These are phyloP conservation scores for Solanum piurae DNA, from an alignment of 257 asterid genomes.

Conservation along the genomic window DNA sequence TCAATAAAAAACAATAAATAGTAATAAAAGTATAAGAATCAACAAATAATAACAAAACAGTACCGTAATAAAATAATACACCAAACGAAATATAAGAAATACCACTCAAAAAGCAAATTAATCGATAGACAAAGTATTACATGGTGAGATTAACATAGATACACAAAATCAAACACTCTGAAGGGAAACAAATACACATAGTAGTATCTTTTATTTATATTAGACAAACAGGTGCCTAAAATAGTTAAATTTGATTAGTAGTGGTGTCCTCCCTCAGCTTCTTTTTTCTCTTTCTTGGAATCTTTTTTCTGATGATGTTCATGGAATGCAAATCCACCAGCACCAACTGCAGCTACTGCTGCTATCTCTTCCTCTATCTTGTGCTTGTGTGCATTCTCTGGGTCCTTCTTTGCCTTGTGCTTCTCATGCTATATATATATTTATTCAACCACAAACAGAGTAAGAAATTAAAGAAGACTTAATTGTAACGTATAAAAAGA, in stretches of 20 bases:
- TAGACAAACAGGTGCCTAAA: not conserved
- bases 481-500: not conserved
- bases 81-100: not conserved
- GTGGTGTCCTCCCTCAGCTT: conserved; percentile 25
- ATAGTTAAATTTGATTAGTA: not conserved
- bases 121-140: not conserved
- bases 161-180: not conserved
- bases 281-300: conserved; percentile 33
- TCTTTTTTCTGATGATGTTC: conserved; percentile 73
- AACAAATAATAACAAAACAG: too few species aligned
- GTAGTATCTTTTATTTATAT: not conserved
- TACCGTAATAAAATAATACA: too few species aligned
- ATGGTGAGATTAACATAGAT: not conserved
- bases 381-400: conserved; percentile 52
- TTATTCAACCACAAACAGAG: not conserved
- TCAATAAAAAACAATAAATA: too few species aligned
- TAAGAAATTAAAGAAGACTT: not conserved
- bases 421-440: conserved; percentile 50
- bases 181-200: not conserved
- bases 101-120: not conserved
- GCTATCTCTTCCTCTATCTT: conserved; percentile 54
- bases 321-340: conserved; percentile 58
- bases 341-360: conserved; percentile 40
- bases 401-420: conserved; percentile 57
- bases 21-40: not conserved